Evolutionary conservation across 805 yeast species (phyloP), one percentile per base, ranked within the genome.

Genomic region (Sugiyamaella floridensis): DNA sequence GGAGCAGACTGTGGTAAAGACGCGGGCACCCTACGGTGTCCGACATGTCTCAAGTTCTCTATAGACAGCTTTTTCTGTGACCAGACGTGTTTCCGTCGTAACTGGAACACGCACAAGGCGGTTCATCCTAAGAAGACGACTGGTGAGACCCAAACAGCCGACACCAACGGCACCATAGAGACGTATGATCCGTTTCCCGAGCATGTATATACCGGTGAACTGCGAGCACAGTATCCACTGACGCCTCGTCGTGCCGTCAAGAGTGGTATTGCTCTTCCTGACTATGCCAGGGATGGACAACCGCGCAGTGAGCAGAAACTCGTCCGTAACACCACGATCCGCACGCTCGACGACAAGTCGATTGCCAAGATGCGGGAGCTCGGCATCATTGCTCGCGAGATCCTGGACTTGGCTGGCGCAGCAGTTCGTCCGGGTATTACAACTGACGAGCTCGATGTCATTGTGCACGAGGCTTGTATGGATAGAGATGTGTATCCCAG

Each of bases 401-500:
- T 93, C n/a, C 71, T 90, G 55, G 99, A 93, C 69, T 73, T 77
- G 10, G 95, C 93, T 8, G 99, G 92, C 6, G 84, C 87, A 2
- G 84, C 86, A 26, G 75, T 89, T 42, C 79, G 74, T 57, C 95
- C 96, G 0, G 99, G 99, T 45, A 72, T 89, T 54, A 92, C 97
- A 49, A 90, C 99, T 26, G 98, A 93, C 66, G 92, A 86, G 66
- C 74, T 93, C 52, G 99, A 93, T 68, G 81, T 74, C 46, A 77
- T 90, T 57, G 89, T 89, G 45, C 98, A 93, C 67, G 77, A 81
- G 49, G 98, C 89, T 63, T 86, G 96, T 54, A 75, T 90, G 62
- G 88, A 87, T 68, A 80, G 97, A 68, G 82, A 84, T 58, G 89
- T 90, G 2, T 93, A 93, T 67, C 99, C 99, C 16, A 88, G 97